Evolutionary conservation across 2,329 filamentous ascomycete genomes (phyloP).

Genomic region (Pseudogymnoascus sp.): DNA sequence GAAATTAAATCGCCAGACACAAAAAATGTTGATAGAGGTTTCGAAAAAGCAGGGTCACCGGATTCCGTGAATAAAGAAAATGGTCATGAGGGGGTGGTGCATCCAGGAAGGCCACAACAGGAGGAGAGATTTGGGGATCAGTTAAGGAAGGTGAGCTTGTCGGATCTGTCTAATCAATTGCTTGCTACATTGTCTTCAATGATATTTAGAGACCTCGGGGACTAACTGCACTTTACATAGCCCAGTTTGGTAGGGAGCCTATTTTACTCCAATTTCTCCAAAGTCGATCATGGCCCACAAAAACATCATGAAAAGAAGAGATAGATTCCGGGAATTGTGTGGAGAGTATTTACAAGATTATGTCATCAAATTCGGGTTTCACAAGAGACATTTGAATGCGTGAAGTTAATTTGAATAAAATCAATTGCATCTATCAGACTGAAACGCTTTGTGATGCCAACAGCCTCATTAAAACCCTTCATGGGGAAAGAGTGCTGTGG

Average conservation of each 20-base stretch:
- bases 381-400: neutral
- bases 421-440: conserved; percentile 7
- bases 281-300: neutral
- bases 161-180: too few species aligned
- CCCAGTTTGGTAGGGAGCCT: neutral
- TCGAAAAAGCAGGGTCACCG: conserved; percentile 1
- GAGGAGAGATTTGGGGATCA: conserved; percentile 7
- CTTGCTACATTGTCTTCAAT: neutral
- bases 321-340: neutral
- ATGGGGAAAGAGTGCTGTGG: neutral
- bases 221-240: neutral
- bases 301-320: neutral
- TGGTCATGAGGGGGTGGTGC: neutral
- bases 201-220: neutral
- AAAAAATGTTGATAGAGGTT: neutral
- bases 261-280: neutral
- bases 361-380: neutral
- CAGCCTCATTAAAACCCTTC: conserved; percentile 1
- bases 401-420: conserved; percentile 1
- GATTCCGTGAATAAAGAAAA: neutral
- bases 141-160: neutral
- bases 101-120: conserved; percentile 1
- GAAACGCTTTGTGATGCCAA: conserved; percentile 1
- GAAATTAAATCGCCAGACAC: neutral
- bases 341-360: neutral